Evolutionary conservation across 225 moss, liverwort and hornwort species (phyloP), one percentile per base, ranked within the genome.

Genomic region (Anthoceros angustus): DNA sequence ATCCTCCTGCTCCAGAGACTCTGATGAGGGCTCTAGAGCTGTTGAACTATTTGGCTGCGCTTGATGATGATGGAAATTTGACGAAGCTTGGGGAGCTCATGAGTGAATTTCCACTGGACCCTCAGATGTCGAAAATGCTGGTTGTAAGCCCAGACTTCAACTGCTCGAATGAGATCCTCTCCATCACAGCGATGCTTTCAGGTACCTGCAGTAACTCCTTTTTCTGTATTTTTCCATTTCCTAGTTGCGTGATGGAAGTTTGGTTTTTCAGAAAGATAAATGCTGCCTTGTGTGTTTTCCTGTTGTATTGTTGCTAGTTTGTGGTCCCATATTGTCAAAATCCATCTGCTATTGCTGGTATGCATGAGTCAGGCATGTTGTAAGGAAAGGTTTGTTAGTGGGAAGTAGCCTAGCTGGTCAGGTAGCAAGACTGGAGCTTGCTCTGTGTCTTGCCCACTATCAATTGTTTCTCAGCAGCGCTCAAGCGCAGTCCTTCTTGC

Each of bases 11-110:
- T 23, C 95, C 95, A 9, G 86, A 83, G 68, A 86, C 82, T 5
- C 64, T 86, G 42, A 86, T 95, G 88, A 81, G 90, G 71, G 94
- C 90, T 61, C 77, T 95, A 66, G 94, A 95, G 77, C 75, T 90
- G 25, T 73, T 90, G 61, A 95, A 95, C 70, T 95, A 90, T 65
- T 70, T 95, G 78, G 90, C 83, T 63, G 94, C 90, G 12, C 70
- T 95, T 63, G 86, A 95, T 60, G 90, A 90, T 72, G 79, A 84
- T 43, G 81, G 84, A 21, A 84, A 84, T 69, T 39, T 84, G 74
- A 81, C 84, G 39, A 84, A 77, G 69, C 74, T 84, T 41, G 84
- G 84, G 21, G 72, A 81, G 71, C 74, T 84, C 40, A 84, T 84
- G 84, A 81, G 81, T 16, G 81, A 84, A 40, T 84, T 84, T 75